These are phyloP conservation scores for Lyophyllum shimeji DNA, from an alignment of 768 basidiomycete species.

Conservation along the genomic window DNA sequence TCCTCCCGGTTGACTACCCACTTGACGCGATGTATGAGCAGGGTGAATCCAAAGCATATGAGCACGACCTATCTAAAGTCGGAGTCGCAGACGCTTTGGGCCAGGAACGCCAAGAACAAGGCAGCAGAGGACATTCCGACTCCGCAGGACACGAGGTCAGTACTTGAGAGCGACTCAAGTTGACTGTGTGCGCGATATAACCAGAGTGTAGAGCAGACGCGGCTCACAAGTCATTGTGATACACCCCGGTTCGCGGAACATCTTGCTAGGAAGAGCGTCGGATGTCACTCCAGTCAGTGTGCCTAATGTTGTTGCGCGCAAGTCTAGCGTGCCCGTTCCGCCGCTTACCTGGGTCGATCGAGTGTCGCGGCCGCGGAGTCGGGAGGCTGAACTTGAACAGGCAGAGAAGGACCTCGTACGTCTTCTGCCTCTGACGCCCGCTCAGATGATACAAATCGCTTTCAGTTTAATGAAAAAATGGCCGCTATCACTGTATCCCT, in stretches of 20 bases:
- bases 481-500: conserved; percentile 69
- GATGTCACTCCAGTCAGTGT: conserved; percentile 72
- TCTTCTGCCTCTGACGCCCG: conserved; percentile 1
- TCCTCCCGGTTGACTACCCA: not conserved
- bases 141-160: conserved; percentile 49
- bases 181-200: conserved; percentile 20
- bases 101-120: conserved; percentile 63
- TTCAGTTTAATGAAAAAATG: conserved; percentile 76
- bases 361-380: conserved; percentile 51
- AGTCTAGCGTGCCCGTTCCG: conserved; percentile 45
- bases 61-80: conserved; percentile 77
- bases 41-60: conserved; percentile 79
- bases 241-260: conserved; percentile 73
- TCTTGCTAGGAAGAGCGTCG: conserved; percentile 75
- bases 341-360: conserved; percentile 43
- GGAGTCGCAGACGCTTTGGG: conserved; percentile 74
- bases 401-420: conserved; percentile 55
- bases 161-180: not conserved
- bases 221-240: conserved; percentile 79
- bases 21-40: conserved; percentile 24
- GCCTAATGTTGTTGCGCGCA: conserved; percentile 74
- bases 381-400: conserved; percentile 25
- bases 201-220: conserved; percentile 46
- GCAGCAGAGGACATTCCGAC: conserved; percentile 37
- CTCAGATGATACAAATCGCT: not conserved